Evolutionary conservation across 345 rosid species (phyloP).

Genomic region (Cochlearia excelsa): DNA sequence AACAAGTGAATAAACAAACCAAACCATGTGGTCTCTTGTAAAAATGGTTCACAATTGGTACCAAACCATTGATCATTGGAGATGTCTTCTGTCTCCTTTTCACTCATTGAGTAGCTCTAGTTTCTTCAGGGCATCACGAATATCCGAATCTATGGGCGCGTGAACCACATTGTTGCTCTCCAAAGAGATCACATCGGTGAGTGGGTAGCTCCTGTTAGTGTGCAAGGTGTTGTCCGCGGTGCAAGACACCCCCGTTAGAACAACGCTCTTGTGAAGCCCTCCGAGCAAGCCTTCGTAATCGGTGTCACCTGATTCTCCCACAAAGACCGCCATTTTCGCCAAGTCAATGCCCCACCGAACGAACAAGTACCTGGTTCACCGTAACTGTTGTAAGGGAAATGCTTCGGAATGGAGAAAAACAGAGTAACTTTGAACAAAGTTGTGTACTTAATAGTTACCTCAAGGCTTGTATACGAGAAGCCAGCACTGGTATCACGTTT

Average conservation of each 20-base stretch:
- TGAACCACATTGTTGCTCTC: conserved; percentile 67
- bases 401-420: neutral
- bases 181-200: conserved; percentile 65
- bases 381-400: neutral
- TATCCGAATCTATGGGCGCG: conserved; percentile 45
- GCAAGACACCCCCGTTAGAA: conserved; percentile 68
- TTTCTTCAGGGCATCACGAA: conserved; percentile 58
- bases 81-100: neutral
- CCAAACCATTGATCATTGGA: conserved; percentile 17
- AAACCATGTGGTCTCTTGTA: conserved; percentile 31
- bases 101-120: conserved; percentile 47
- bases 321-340: conserved; percentile 80
- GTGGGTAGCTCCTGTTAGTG: conserved; percentile 72
- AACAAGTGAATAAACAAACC: conserved; percentile 24
- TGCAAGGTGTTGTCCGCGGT: conserved; percentile 52
- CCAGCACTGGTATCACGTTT: conserved; percentile 75
- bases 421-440: neutral
- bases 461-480: conserved; percentile 90
- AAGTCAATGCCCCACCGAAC: conserved; percentile 92
- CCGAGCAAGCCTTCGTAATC: conserved; percentile 94
- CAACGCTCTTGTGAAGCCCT: conserved; percentile 73
- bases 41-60: conserved; percentile 2
- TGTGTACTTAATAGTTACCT: conserved; percentile 45
- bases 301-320: conserved; percentile 89
- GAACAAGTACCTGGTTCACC: conserved; percentile 63